Evolutionary conservation across 148 eudicot species (phyloP), one percentile per base, ranked within the genome.

Genomic region (Salicornia ramosissima): DNA sequence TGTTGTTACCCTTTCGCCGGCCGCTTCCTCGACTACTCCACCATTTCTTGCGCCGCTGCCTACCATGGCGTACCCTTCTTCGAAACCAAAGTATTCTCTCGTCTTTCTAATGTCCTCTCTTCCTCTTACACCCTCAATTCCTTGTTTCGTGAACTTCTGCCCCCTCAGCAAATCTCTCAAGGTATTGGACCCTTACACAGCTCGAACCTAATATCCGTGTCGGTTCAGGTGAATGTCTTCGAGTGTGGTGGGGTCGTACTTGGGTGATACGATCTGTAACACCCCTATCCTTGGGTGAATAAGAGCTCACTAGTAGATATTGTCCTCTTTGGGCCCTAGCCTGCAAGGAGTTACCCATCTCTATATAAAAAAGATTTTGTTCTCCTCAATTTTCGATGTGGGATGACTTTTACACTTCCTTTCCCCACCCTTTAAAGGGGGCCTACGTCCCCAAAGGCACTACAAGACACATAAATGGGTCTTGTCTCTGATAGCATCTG

Each of bases 161-260:
- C 71, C 30, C 43, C 60, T 13, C 22, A 9, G 2, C 55, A 65
- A 9, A 7, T 65, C 53, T 12, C 34, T 18, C 8, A 21, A 24
- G 40, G n/a, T n/a, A n/a, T n/a, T n/a, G n/a, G n/a, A n/a, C n/a
- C n/a, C 31, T 2, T 9, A 7, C 5, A 16, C n/a, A n/a, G n/a
- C n/a, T n/a, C n/a, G n/a, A n/a, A n/a, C n/a, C 70, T 54, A 1
- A 65, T 67, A 15, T 36, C 31, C 4, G 58, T 34, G 8, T 1
- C 34, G 2, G 0, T 64, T 55, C 76, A 73, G 12, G 25, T 73
- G 13, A 73, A 73, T n/a, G 46, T 73, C 7, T 73, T 73, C 64
- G 19, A 13, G 1, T 73, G 76, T 30, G 76, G 76, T 19, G 76
- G 76, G 7, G 55, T 73, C 2, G 70, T 65, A 0, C n/a, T 73